Evolutionary conservation across 768 basidiomycete genomes (phyloP).

Genomic region (Tricholoma hemisulphureum): DNA sequence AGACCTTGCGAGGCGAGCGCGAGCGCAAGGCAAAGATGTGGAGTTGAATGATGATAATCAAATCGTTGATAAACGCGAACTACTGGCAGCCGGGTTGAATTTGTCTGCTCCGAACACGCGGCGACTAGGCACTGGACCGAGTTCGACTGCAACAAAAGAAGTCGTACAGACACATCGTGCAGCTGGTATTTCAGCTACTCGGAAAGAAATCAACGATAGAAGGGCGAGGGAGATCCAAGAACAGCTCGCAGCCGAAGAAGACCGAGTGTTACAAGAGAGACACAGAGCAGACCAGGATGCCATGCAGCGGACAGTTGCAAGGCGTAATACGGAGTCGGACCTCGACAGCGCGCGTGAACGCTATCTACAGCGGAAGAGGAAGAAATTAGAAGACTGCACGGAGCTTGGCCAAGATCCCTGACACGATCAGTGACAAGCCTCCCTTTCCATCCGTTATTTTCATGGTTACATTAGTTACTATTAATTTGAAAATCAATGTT

Average conservation of each 20-base stretch:
- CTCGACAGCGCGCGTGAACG: constrained; percentile 73
- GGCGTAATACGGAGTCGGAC: constrained; percentile 73
- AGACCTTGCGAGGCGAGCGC: constrained; percentile 69
- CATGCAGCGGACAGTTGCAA: constrained; percentile 63
- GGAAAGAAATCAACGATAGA: constrained; percentile 81
- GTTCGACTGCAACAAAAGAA: constrained; percentile 22
- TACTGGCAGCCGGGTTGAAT: constrained; percentile 90
- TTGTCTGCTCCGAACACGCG: constrained; percentile 81
- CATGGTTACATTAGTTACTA: background rate
- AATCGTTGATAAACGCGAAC: constrained; percentile 92
- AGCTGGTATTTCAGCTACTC: constrained; percentile 78
- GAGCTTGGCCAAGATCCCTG: background rate
- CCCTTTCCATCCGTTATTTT: background rate
- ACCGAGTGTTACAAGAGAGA: constrained; percentile 54
- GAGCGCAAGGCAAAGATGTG: constrained; percentile 75
- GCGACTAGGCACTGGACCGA: constrained; percentile 44
- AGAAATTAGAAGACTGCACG: constrained; percentile 53
- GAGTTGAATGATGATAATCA: constrained; percentile 97
- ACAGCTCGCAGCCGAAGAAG: constrained; percentile 76
- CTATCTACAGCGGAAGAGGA: constrained; percentile 77
- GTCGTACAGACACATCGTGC: constrained; percentile 62
- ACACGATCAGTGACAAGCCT: background rate
- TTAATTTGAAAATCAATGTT: background rate
- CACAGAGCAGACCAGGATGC: constrained; percentile 61
- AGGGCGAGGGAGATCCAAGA: constrained; percentile 72